Conservation (phyloP, 495 filamentous ascomycete species). For the Penicillium paradoxum region DNA sequence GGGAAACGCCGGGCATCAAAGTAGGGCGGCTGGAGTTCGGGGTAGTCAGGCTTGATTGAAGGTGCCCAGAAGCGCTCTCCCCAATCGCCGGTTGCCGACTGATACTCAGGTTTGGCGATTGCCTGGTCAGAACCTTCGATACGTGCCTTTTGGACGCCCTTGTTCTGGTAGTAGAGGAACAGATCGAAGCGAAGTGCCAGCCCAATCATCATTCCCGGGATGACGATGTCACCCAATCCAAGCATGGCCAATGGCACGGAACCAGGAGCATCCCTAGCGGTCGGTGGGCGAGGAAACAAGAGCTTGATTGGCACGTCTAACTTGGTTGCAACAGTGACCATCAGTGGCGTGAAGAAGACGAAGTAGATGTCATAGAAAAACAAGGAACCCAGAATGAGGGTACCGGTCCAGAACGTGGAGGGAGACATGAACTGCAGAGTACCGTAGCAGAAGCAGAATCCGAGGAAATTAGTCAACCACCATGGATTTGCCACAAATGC, state of each 20-base stretch:
- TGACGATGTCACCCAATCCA: constrained; percentile 86
- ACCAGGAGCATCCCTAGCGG: constrained; percentile 32
- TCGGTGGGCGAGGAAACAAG: constrained; percentile 66
- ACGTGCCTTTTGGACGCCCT: constrained; percentile 39
- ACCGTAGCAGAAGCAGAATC: constrained; percentile 79
- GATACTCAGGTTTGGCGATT: constrained; percentile 52
- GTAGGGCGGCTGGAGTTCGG: constrained; percentile 38
- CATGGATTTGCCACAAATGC: constrained; percentile 66
- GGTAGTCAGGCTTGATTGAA: constrained; percentile 18
- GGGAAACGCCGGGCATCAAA: constrained; percentile 54
- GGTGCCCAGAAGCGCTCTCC: constrained; percentile 81
- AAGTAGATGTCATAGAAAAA: constrained; percentile 97
- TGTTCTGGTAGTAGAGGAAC: constrained; percentile 69
- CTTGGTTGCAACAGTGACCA: constrained; percentile 90
- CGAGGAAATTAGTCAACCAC: constrained; percentile 83
- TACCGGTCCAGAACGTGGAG: constrained; percentile 80
- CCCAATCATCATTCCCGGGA: constrained; percentile 91
- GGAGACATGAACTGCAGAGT: constrained; percentile 82
- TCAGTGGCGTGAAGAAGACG: constrained; percentile 94
- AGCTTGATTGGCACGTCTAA: constrained; percentile 94
- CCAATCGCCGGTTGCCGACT: constrained; percentile 63
- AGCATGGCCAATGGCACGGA: constrained; percentile 67
- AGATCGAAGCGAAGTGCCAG: constrained; percentile 87
- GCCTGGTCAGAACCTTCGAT: constrained; percentile 33
- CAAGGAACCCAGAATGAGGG: constrained; percentile 67